Base-by-base conservation (phyloP, 345 rosid genomes). In the Sonneratia alba region DNA sequence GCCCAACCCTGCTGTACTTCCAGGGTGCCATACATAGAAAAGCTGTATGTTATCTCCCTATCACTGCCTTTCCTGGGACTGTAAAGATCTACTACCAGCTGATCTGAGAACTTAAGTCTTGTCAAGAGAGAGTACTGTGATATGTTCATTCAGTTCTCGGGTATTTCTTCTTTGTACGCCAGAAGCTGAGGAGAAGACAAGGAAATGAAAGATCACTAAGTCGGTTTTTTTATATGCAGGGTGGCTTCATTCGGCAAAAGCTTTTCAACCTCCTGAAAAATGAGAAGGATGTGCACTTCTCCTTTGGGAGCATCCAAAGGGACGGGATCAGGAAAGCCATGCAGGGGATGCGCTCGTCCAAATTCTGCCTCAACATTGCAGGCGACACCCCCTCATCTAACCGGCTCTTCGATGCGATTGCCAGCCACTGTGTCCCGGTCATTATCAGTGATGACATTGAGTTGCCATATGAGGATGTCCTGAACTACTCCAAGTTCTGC, bases 331-430 rank as follows among this genome's bases (percentile, higher is more conserved):
- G 27, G 63, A 81, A 85, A 83, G 97, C 98, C 34, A 79, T 88
- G 19, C 73, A 66, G 36, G 99, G 99, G 16, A 95, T 95, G 99
- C 87, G 81, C 74, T 71, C 85, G 6, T 92, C 97, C 18, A 95
- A 92, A 77, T 95, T 95, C 72, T 95, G 99, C 70, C 96, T 92
- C 78, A 92, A 91, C 82, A 89, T 95, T 24, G 99, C 98, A 7
- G 98, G 99, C 0, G 99, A 95, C 73, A 95, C 99, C 7, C 99
- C 99, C 6, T 95, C 97, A 1, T 90, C 98, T 4, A 95, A 92
- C 76, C 96, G 98, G n/a, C 91, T 95, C 67, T 95, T 95, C 10
- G 99, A 95, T 51, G 92, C 99, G 71, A 89, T 92, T 69, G 97
- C 88, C 36, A 95, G 99, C 80, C 98, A 92, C 69, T 95, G 99